phyloP scores from a whole-genome alignment of 2,329 filamentous ascomycete genomes.

The Neonectria magnoliae region DNA sequence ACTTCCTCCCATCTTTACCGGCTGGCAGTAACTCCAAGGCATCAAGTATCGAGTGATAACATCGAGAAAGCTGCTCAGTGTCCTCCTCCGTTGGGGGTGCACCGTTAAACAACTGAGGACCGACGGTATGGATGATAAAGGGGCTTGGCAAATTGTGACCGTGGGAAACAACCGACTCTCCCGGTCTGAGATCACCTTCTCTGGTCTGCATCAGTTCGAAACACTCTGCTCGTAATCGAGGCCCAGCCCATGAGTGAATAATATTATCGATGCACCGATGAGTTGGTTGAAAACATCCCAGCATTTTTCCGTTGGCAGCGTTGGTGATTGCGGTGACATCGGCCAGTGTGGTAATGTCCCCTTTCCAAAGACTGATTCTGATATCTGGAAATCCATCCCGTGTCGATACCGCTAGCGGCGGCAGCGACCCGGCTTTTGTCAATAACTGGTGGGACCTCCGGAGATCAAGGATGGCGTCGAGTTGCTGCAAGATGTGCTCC shows the following conservation, averaged over 20 bases:
- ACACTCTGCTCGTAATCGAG: conserved; percentile 32
- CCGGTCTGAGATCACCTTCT: conserved; percentile 12
- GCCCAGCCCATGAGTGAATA: conserved; percentile 35
- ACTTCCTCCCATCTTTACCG: conserved; percentile 6
- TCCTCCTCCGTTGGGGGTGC: conserved; percentile 2
- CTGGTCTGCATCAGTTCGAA: conserved; percentile 21
- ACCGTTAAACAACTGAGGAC: conserved; percentile 23
- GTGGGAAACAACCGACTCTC: conserved; percentile 24
- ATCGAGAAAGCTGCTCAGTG: conserved; percentile 12
- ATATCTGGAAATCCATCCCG: not conserved
- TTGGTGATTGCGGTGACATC: conserved; percentile 35
- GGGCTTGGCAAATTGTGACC: conserved; percentile 24
- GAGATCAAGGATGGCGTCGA: conserved; percentile 25
- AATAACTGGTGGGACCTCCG: conserved; percentile 19
- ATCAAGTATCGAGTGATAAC: conserved; percentile 28
- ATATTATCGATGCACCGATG: conserved; percentile 41
- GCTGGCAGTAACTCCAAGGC: conserved; percentile 2
- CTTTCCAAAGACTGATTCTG: conserved; percentile 28
- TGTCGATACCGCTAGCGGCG: not conserved
- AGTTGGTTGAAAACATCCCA: conserved; percentile 37
- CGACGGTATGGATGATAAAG: conserved; percentile 34
- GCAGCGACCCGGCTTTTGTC: conserved; percentile 4
- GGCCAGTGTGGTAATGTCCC: conserved; percentile 34
- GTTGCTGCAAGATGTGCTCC: conserved; percentile 9
- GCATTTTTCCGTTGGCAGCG: conserved; percentile 32